These are phyloP conservation scores for Brassica rapa DNA, from an alignment of 345 rosid genomes.

Conservation along the genomic window DNA sequence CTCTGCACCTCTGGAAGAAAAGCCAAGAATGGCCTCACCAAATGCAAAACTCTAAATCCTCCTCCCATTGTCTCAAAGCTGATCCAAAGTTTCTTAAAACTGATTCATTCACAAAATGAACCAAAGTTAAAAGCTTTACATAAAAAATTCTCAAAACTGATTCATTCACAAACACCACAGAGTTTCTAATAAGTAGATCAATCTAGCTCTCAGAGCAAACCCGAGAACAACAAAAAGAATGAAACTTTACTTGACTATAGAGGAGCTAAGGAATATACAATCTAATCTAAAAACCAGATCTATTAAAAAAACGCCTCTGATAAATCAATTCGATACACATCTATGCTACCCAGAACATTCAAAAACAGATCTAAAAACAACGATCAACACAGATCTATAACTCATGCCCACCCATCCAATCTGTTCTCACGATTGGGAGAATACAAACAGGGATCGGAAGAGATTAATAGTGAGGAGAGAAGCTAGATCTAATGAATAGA, in stretches of 20 bases:
- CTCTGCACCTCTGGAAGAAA: conserved; percentile 67
- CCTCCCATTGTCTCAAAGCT: conserved; percentile 49
- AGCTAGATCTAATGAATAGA: conserved; percentile 26
- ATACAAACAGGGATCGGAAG: too few species aligned
- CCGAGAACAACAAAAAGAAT: too few species aligned
- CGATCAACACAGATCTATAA: conserved; percentile 19
- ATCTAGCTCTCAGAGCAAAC: too few species aligned
- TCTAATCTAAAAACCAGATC: conserved; percentile 23
- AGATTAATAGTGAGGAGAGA: not conserved
- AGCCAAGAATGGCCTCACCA: conserved; percentile 67
- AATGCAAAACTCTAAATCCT: conserved; percentile 66
- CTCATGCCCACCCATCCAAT: not conserved
- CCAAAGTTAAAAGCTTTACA: conserved; percentile 5
- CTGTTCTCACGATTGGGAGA: not conserved
- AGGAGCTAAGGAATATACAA: too few species aligned
- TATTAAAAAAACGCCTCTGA: not conserved
- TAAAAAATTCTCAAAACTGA: not conserved
- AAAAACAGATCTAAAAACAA: conserved; percentile 14
- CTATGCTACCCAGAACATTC: not conserved
- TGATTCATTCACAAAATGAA: not conserved
- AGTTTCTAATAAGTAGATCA: not conserved
- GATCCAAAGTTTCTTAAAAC: not conserved
- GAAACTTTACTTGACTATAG: too few species aligned
- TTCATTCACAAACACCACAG: too few species aligned
- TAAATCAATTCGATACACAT: conserved; percentile 4